Percentiles rank a stretch among this genome's conserved stretches.
Evolutionary conservation across 2,329 filamentous ascomycete genomes (phyloP).

Genomic region (Ascochyta koolunga): DNA sequence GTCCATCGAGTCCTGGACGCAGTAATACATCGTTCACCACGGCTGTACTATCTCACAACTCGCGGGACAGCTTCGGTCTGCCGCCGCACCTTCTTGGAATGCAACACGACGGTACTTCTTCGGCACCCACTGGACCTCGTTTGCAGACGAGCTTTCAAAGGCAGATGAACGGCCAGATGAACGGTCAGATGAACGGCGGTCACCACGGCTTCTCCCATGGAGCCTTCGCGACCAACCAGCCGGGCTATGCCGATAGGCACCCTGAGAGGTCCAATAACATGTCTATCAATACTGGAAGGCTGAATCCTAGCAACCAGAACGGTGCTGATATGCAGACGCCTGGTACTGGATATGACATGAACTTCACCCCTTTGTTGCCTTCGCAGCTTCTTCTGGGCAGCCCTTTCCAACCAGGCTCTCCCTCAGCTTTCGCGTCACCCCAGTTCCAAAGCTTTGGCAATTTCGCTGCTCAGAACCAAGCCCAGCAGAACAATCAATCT

Average conservation of each 20-base stretch:
- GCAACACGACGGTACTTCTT: constrained; percentile 76
- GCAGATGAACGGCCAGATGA: constrained; percentile 62
- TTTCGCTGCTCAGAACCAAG: constrained; percentile 65
- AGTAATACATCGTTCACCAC: constrained; percentile 71
- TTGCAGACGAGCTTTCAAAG: constrained; percentile 73
- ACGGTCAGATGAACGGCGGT: constrained; percentile 63
- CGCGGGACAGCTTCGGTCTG: constrained; percentile 84
- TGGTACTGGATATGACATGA: constrained; percentile 93
- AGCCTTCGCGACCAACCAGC: constrained; percentile 83
- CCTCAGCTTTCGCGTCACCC: constrained; percentile 84
- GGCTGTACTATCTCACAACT: constrained; percentile 77
- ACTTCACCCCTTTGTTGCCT: constrained; percentile 93
- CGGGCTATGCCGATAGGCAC: constrained; percentile 85
- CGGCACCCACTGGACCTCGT: constrained; percentile 62
- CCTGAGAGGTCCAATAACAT: constrained; percentile 85
- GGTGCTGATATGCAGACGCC: constrained; percentile 81
- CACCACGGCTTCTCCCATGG: constrained; percentile 92
- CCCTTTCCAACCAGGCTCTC: constrained; percentile 94
- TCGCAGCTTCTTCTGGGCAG: constrained; percentile 94
- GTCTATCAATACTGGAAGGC: constrained; percentile 84
- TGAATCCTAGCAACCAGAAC: constrained; percentile 62
- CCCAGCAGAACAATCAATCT: constrained; percentile 63
- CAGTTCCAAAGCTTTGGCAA: constrained; percentile 86
- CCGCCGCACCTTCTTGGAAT: constrained; percentile 85
- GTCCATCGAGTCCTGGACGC: constrained; percentile 57